Base-by-base conservation (phyloP, 805 yeast genomes). In the Pichia cabralensis region DNA sequence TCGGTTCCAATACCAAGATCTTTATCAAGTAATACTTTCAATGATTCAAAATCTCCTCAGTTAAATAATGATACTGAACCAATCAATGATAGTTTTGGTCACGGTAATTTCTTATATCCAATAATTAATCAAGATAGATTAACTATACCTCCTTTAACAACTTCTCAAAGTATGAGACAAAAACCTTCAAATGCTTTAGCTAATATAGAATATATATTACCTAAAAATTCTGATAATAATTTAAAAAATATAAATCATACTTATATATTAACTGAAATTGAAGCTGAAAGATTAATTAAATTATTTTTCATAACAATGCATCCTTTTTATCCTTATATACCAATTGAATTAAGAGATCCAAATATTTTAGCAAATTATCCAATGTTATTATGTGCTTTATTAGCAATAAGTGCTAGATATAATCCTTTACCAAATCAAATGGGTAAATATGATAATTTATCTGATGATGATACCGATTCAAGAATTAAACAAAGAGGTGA, bases 251-350 rank as follows among this genome's bases (percentile, higher is more conserved):
- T n/a, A n/a, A n/a, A n/a, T n/a, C n/a, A n/a, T n/a, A 15, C 25
- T 8, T 26, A 29, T 26, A 64, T 84, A 33, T 49, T 88, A 12
- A 64, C 80, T 0, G 85, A 73, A 42, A 52, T 47, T 0, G 84
- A 79, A 48, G 84, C 88, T 3, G 67, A 62, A 30, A 58, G 56
- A 31, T 55, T 78, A 22, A 69, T 81, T 18, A 63, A 67, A 25
- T 52, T 75, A 34, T 88, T 82, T 55, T 83, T 83, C 52, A 55
- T 72, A 4, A 73, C 85, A 3, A 71, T 88, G 76, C 94, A 84
- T 55, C 96, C 95, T 2, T 88, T 75, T 54, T 88, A 81, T 58
- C 96, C 96, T 1, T 82, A 78, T 50, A 68, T 89, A 26, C 95
- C 96, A 1, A 61, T 65, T 21, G 82, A 80, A 42, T 52, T 86